Base-by-base conservation (phyloP, 2,329 filamentous ascomycete genomes). In the Zymoseptoria crescenta region DNA sequence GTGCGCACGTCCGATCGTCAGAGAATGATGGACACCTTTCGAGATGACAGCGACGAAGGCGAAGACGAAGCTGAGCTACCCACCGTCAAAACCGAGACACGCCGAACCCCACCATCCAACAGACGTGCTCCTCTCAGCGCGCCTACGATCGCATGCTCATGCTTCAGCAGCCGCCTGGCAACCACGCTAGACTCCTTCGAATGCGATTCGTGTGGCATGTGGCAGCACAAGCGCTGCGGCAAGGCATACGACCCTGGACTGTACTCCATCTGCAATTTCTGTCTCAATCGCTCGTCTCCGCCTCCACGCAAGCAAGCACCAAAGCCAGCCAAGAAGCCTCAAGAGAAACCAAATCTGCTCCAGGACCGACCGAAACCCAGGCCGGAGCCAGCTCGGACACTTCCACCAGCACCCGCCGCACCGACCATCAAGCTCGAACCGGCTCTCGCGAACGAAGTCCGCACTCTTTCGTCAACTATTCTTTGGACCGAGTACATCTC, bases 401-500 rank as follows among this genome's bases (percentile, higher is more conserved):
- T 24, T n/a, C 30, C n/a, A 30, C 9, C 54, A 35, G 55, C 55
- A 6, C 24, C 35, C 9, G 19, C 57, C 41, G 50, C 58, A 29
- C 19, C 21, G n/a, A 24, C 13, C 20, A 28, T 5, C 56, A 56
- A 52, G 21, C 57, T 57, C 30, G 41, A 35, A 24, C 53, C 57
- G 16, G 55, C 48, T 19, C 59, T 63, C 55, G 41, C 57, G 13
- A 52, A 61, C n/a, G 64, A 64, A 41, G 56, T 66, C 6, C 60
- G 51, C 21, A 51, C 49, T 9, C 61, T 66, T 16, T 62, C 60
- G 52, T 51, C 56, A 4, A 58, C 57, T 21, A 52, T 62, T 51
- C 55, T 66, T 5, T 66, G 64, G 64, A 55, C 57, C 30, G 56
- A 59, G 19, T 66, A 59, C 56, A 49, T 54, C 21, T 53, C 57